phyloP scores from a whole-genome alignment of 1,139 yeast species.

The Yamadazyma membranifaciens region DNA sequence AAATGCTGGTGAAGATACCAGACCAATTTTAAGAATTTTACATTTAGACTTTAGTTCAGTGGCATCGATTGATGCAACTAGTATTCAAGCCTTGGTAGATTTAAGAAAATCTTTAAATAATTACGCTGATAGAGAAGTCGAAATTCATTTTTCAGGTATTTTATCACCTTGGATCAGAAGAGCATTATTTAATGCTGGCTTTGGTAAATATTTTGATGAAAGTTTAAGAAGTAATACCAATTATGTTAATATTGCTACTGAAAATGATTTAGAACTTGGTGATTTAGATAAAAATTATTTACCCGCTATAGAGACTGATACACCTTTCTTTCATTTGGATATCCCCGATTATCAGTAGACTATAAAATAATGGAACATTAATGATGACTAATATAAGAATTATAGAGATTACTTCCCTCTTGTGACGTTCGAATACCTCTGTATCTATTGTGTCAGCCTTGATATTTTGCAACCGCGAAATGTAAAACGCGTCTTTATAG shows the following conservation, averaged over 20 bases:
- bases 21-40: slow-evolving; percentile 69
- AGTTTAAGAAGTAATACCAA: slow-evolving; percentile 40
- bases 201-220: slow-evolving; percentile 59
- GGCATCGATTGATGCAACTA: slow-evolving; percentile 73
- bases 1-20: slow-evolving; percentile 32
- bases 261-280: slow-evolving; percentile 33
- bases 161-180: slow-evolving; percentile 85
- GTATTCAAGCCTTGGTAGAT: slow-evolving; percentile 76
- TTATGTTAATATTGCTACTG: slow-evolving; percentile 41
- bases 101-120: slow-evolving; percentile 67
- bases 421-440: not conserved
- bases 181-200: slow-evolving; percentile 72
- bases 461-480: slow-evolving; percentile 4
- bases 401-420: not conserved
- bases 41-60: slow-evolving; percentile 83
- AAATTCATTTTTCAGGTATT: slow-evolving; percentile 85
- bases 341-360: slow-evolving; percentile 63
- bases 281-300: slow-evolving; percentile 32
- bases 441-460: not conserved
- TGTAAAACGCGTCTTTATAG: slow-evolving; percentile 3
- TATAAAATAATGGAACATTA: not conserved
- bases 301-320: slow-evolving; percentile 68
- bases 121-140: slow-evolving; percentile 82
- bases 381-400: not conserved
- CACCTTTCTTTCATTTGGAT: slow-evolving; percentile 86